Evolutionary conservation across 306 rosid species (phyloP).

Genomic region (Carpinus fangiana): DNA sequence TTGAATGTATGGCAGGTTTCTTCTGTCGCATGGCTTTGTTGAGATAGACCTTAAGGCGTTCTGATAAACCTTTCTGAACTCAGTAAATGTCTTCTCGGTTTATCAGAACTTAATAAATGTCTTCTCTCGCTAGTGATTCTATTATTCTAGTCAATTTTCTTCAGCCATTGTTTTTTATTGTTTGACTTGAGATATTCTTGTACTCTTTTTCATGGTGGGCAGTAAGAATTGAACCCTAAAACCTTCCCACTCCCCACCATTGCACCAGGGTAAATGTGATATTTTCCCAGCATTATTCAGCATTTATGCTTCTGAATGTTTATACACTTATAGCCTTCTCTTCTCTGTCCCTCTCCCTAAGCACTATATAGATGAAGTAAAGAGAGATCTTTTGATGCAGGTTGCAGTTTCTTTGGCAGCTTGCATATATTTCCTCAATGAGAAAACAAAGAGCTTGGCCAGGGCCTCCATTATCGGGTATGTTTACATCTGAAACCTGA

Average conservation of each 20-base stretch:
- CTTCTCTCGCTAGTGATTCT: background rate
- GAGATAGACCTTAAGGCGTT: background rate
- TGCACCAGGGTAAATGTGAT: background rate
- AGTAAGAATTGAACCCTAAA: background rate
- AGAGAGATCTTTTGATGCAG: conserved; percentile 39
- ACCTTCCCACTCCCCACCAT: background rate
- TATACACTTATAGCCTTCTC: background rate
- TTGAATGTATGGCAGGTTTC: background rate
- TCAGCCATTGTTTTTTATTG: background rate
- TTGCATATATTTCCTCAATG: conserved; percentile 92
- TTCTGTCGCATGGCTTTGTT: background rate
- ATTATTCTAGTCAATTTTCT: background rate
- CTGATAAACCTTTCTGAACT: background rate
- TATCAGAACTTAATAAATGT: background rate
- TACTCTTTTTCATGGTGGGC: background rate
- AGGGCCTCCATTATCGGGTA: conserved; percentile 87
- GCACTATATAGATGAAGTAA: background rate
- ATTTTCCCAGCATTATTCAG: background rate
- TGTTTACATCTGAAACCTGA: conserved; percentile 14
- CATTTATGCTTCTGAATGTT: background rate
- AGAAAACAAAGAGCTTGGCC: conserved; percentile 87
- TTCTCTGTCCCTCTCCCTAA: background rate
- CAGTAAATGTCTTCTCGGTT: background rate
- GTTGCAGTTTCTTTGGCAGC: conserved; percentile 96
- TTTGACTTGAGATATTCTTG: background rate